Evolutionary conservation across 208 protist species (phyloP).

Genomic region (Polymyxa betae): DNA sequence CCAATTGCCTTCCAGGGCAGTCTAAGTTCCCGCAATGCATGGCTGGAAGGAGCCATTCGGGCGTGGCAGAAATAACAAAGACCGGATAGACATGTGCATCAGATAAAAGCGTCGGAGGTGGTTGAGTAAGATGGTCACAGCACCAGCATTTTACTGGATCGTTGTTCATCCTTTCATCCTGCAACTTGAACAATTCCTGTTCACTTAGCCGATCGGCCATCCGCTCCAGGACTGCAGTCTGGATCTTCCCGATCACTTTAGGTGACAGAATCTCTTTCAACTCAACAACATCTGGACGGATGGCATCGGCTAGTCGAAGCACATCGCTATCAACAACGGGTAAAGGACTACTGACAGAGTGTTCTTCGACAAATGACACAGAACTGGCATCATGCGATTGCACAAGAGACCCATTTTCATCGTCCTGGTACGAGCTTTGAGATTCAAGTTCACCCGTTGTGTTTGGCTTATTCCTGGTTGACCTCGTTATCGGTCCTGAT

Average conservation of each 20-base stretch:
- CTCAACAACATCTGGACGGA: not conserved
- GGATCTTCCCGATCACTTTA: not conserved
- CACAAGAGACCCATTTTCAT: no score
- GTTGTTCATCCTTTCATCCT: not conserved
- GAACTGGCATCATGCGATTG: no score
- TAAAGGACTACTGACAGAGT: no score
- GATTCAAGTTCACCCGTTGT: no score
- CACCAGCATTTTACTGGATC: conserved; percentile 13
- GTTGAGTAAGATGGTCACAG: not conserved
- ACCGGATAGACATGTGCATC: not conserved
- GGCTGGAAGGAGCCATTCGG: conserved; percentile 33
- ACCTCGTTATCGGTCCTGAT: not conserved
- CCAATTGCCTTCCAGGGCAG: conserved; percentile 4
- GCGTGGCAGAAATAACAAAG: conserved; percentile 13
- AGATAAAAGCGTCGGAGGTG: not conserved
- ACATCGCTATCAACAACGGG: not conserved
- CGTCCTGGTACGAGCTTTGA: not conserved
- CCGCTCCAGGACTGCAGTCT: not conserved
- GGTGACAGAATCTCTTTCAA: not conserved
- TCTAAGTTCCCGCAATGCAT: conserved; percentile 16
- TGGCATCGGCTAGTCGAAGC: not conserved
- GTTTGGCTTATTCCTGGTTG: no score
- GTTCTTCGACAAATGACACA: no score
- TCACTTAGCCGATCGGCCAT: not conserved
- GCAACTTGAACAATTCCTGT: not conserved